Base-by-base conservation (phyloP, 768 basidiomycete genomes). In the Leccinum subgranulosum region DNA sequence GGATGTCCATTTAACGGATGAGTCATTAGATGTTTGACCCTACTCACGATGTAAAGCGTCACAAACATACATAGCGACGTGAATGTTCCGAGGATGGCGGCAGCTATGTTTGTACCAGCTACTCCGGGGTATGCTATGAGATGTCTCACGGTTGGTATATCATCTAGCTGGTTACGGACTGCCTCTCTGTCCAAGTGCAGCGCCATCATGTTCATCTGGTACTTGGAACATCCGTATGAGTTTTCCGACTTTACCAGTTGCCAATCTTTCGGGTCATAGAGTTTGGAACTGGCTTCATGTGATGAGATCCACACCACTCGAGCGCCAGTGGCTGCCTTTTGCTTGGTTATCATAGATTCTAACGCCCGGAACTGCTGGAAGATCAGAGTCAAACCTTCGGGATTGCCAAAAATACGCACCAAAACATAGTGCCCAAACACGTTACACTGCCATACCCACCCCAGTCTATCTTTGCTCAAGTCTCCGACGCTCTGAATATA, bases 391-490 rank as follows among this genome's bases (percentile, higher is more conserved):
- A 47, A 34, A 36, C 39, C 17, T 48, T n/a, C 31, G 31, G 21
- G 23, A 34, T 11, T 27, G 28, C 36, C 48, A 15, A 34, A 33
- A 36, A 15, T 4, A 79, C 87, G 54, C 65, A 93, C 92, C 62
- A 94, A 73, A 28, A 79, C 79, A 66, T 87, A 94, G 70, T 93
- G 91, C 1, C 87, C 85, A 55, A 94, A 92, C 27, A 92, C 73
- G 64, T 94, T 94, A 58, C 84, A 88, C 66, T 93, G 90, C 90
- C 91, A 94, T 7, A 86, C 81, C 80, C 81, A 87, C 3, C 92
- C 92, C 0, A 92, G 72, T 6, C 86, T 84, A 61, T 94, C 90
- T 4, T 73, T 72, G 60, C 83, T 89, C 51, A 79, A 62, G 60
- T 85, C 80, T 8, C 88, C 90, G 11, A 57, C 66, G 28, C 76